Percentiles rank a stretch among this genome's conserved stretches.
Conservation (phyloP, 202 grass and related monocot species). For the Eragrostis tef region DNA sequence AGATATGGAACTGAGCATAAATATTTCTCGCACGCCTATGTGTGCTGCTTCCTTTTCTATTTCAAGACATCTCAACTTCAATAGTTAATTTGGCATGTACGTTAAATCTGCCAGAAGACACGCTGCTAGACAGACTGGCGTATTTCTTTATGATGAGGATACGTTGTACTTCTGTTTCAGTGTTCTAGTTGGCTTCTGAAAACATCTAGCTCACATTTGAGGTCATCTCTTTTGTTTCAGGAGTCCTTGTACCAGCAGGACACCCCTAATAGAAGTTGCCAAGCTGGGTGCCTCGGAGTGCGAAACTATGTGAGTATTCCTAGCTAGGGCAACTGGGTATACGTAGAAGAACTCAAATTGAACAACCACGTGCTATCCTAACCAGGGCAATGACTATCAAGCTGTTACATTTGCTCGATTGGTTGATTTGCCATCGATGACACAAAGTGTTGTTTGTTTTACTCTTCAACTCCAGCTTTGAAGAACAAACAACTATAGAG, state of each 20-base stretch:
- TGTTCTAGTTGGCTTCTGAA: not conserved
- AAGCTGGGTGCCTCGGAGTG: slow-evolving; percentile 2
- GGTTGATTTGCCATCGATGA: not conserved
- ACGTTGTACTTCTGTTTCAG: too few species aligned
- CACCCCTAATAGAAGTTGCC: not conserved
- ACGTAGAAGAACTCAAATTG: too few species aligned
- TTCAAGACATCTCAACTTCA: too few species aligned
- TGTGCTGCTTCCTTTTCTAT: not conserved
- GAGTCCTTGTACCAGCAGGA: not conserved
- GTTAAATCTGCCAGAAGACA: too few species aligned
- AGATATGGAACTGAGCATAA: not conserved
- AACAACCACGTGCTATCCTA: not conserved
- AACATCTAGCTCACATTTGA: not conserved
- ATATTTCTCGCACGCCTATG: too few species aligned
- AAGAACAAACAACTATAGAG: too few species aligned
- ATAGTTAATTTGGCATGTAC: too few species aligned
- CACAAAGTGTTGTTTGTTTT: not conserved
- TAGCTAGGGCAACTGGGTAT: not conserved
- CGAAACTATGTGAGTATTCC: not conserved
- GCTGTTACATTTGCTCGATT: not conserved
- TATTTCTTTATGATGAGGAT: not conserved
- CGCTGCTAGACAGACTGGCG: not conserved
- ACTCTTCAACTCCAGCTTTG: not conserved
- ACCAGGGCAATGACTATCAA: not conserved
- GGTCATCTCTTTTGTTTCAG: slow-evolving; percentile 4